Conservation (phyloP, 2,329 filamentous ascomycete species). For the Raffaelea arxii region DNA sequence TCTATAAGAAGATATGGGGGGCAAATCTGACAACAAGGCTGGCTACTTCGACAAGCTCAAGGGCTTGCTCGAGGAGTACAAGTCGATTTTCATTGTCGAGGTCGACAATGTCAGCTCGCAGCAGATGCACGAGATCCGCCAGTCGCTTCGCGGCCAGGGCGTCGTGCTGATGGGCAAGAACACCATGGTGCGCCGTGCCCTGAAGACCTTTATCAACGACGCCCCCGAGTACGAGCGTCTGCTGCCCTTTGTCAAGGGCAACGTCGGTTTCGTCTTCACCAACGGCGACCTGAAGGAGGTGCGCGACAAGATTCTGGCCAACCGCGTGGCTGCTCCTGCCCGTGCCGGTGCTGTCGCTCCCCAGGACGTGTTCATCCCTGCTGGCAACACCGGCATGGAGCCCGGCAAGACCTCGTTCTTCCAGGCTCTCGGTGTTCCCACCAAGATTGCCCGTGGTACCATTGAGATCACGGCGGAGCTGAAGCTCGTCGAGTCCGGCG, state of each 20-base stretch:
- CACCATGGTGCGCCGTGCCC: conserved; percentile 98
- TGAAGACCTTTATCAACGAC: conserved; percentile 88
- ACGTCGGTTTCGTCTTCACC: conserved; percentile 99
- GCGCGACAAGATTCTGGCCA: conserved; percentile 89
- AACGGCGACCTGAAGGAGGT: conserved; percentile 86
- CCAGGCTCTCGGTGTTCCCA: conserved; percentile 99
- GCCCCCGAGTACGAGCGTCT: conserved; percentile 97
- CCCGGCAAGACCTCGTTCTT: conserved; percentile 99
- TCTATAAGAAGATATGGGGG: conserved; percentile 94
- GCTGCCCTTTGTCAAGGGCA: conserved; percentile 90
- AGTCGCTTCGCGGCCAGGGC: conserved; percentile 79
- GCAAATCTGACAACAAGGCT: conserved; percentile 84
- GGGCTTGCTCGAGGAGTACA: conserved; percentile 90
- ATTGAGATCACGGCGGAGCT: conserved; percentile 98
- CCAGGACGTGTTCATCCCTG: conserved; percentile 85
- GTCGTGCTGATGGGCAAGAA: conserved; percentile 99
- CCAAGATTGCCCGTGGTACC: conserved; percentile 99
- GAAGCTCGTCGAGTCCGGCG: conserved; percentile 89
- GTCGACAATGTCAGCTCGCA: conserved; percentile 99
- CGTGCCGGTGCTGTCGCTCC: conserved; percentile 97
- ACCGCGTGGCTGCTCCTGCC: conserved; percentile 95
- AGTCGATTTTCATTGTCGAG: conserved; percentile 92
- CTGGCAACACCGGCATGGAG: conserved; percentile 99
- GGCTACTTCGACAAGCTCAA: conserved; percentile 99
- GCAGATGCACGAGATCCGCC: conserved; percentile 99